Evolutionary conservation across 2,329 filamentous ascomycete species (phyloP), one percentile per base, ranked within the genome.

Genomic region (Sarocladium oryzae): DNA sequence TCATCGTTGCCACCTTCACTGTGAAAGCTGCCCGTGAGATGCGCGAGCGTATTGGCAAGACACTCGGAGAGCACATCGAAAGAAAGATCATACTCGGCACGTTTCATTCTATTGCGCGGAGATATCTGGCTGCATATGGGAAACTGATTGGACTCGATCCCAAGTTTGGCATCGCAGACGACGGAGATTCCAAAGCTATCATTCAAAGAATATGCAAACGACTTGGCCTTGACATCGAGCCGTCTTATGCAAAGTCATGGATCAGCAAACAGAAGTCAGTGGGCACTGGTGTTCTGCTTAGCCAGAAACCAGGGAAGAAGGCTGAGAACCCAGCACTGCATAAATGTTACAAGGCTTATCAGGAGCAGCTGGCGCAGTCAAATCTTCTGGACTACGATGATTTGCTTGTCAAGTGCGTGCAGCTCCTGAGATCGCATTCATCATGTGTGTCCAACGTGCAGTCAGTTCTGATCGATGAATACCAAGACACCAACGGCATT

Each of bases 351-450:
- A 68, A 75, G 6, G 86, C 88, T 56, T 99, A 99, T 57, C 85
- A 96, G 63, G 76, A 76, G 11, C 83, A 89, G 16, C 72, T 97
- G 35, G 74, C 81, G 45, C 74, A 79, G 1, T 89, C 89, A 0
- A 95, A 95, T 58, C 71, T 96, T 8, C 77, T 99, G 3, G 92
- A 99, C 66, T 99, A 95, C 60, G 93, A 99, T 60, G 93, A 99
- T 64, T 76, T 99, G 20, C 77, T 99, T 4, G 75, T 96, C 13
- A 82, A 84, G 58, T 96, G 91, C 57, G 85, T 88, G 8, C 83
- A 95, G 53, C 76, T 99, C 10, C 76, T 99, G 18, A 78, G 77
- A 53, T 72, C 76, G 18, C 79, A 88, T 57, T 89, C 91, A 0
- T 74, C 80, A 13, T 96, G 91, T 60, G 91, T 96, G 2, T 85